These are phyloP conservation scores for Byssothecium circinans DNA, from an alignment of 2,329 filamentous ascomycete species.

Conservation along the genomic window DNA sequence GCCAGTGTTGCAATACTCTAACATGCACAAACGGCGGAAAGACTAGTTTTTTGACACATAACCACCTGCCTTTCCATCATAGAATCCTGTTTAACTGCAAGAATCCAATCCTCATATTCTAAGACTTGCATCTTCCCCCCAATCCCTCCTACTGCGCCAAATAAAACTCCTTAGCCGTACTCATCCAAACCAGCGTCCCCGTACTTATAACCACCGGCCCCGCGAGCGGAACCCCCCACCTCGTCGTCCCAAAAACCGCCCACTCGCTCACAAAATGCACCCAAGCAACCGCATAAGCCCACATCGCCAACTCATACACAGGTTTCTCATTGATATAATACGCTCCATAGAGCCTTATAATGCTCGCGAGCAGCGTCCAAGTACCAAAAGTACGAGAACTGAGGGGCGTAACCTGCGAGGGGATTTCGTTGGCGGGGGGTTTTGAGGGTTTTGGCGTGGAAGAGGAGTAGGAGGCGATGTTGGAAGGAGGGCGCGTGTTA, in stretches of 20 bases:
- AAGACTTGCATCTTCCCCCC: neutral
- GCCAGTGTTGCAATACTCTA: too few species aligned
- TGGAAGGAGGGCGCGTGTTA: constrained; percentile 43
- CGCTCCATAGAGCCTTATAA: constrained; percentile 80
- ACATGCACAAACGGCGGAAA: too few species aligned
- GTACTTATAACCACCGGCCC: constrained; percentile 62
- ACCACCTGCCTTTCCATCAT: too few species aligned
- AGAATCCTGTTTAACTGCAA: too few species aligned
- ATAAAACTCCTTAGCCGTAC: constrained; percentile 69
- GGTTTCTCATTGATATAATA: constrained; percentile 74
- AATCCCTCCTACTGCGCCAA: constrained; percentile 44
- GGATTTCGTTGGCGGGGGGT: constrained; percentile 32
- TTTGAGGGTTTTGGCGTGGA: constrained; percentile 42
- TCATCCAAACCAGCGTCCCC: constrained; percentile 63
- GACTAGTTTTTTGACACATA: too few species aligned
- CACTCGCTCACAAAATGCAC: constrained; percentile 81
- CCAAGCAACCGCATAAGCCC: constrained; percentile 79
- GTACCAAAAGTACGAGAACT: constrained; percentile 81
- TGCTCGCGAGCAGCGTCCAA: constrained; percentile 77
- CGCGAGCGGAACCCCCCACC: constrained; percentile 61
- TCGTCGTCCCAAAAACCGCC: constrained; percentile 74
- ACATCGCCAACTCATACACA: constrained; percentile 78
- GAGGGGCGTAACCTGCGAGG: constrained; percentile 67
- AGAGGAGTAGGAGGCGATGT: constrained; percentile 51
- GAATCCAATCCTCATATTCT: too few species aligned